phyloP scores from a whole-genome alignment of 225 moss, liverwort and hornwort genomes.

The Polytrichum formosum region DNA sequence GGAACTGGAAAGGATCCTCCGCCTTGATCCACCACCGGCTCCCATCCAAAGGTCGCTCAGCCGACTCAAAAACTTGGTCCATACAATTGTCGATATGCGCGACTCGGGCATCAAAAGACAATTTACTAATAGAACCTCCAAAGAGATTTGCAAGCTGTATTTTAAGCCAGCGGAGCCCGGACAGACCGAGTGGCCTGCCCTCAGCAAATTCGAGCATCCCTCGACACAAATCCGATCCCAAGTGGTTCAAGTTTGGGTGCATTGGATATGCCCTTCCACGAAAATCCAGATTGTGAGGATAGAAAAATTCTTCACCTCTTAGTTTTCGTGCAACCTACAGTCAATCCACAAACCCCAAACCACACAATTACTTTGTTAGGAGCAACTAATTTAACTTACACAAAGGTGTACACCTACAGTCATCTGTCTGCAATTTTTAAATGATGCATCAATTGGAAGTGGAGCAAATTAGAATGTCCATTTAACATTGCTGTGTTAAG shows the following conservation, averaged over 20 bases:
- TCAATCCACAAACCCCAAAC: slow-evolving; percentile 7
- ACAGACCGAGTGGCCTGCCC: slow-evolving; percentile 39
- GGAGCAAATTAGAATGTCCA: too few relatives aligned
- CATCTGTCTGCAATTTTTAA: too few relatives aligned
- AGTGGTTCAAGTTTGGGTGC: slow-evolving; percentile 60
- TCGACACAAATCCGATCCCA: slow-evolving; percentile 63
- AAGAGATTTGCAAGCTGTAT: slow-evolving; percentile 56
- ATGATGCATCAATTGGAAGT: too few relatives aligned
- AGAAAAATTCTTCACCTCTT: slow-evolving; percentile 45
- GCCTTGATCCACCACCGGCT: slow-evolving; percentile 61
- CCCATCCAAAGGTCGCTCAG: slow-evolving; percentile 50
- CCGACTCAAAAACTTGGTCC: slow-evolving; percentile 54
- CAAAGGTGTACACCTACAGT: too few relatives aligned
- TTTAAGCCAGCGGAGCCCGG: slow-evolving; percentile 50
- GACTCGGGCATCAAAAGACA: slow-evolving; percentile 48
- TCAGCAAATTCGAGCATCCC: slow-evolving; percentile 51
- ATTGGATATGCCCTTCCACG: slow-evolving; percentile 65
- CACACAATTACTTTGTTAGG: too few relatives aligned
- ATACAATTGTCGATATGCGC: slow-evolving; percentile 40
- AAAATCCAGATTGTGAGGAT: slow-evolving; percentile 61
- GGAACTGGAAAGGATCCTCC: slow-evolving; percentile 61
- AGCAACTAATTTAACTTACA: too few relatives aligned
- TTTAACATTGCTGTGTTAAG: too few relatives aligned
- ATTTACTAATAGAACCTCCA: slow-evolving; percentile 50
- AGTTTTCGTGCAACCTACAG: slow-evolving; percentile 47